phyloP scores from a whole-genome alignment of 345 rosid species.

The Eucalyptus cloeziana region DNA sequence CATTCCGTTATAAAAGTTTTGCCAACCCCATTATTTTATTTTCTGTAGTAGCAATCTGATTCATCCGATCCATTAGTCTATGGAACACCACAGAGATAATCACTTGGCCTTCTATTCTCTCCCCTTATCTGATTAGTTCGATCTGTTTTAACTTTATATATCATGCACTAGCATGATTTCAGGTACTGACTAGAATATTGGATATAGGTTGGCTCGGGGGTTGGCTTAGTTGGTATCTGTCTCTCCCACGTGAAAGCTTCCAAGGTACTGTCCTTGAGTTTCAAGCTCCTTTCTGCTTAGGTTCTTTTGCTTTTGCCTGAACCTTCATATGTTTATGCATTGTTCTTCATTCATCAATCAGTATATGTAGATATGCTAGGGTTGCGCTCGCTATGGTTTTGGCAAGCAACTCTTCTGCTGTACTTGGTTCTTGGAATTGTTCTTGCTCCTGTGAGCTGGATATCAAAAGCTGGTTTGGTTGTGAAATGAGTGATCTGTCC shows the following conservation, averaged over 20 bases:
- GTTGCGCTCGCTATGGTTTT: neutral
- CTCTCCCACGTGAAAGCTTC: conserved; percentile 63
- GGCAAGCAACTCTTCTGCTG: neutral
- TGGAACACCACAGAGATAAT: neutral
- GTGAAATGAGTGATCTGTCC: neutral
- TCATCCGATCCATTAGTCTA: neutral
- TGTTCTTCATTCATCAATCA: neutral
- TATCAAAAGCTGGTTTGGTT: neutral
- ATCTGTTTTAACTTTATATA: neutral
- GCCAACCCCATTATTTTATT: neutral
- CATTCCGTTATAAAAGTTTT: neutral
- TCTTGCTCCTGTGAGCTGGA: neutral
- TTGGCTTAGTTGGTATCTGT: conserved; percentile 73
- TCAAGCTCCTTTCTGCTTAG: neutral
- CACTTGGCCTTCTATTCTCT: neutral
- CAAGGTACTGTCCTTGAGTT: neutral
- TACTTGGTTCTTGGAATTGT: neutral
- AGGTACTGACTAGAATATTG: neutral
- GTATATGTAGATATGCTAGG: neutral
- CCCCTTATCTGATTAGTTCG: neutral
- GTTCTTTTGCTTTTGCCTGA: neutral
- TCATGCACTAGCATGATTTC: neutral
- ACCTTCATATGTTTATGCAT: neutral
- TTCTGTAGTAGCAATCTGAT: neutral
- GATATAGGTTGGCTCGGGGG: conserved; percentile 88